Evolutionary conservation across 2,329 filamentous ascomycete genomes (phyloP).

Genomic region (Tolypocladium capitatum): DNA sequence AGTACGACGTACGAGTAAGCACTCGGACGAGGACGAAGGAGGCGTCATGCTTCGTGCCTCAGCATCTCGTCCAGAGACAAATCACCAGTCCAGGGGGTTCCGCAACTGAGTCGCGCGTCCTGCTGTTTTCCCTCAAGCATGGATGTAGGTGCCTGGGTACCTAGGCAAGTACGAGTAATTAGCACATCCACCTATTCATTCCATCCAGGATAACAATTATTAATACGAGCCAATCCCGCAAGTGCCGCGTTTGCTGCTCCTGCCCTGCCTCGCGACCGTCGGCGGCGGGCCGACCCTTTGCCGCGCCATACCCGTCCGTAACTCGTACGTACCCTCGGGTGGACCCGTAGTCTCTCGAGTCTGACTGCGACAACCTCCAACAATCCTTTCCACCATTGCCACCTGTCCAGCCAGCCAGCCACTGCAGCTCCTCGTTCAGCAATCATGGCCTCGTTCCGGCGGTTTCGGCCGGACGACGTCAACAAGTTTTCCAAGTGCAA

Average conservation of each 20-base stretch:
- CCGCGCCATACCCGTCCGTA: too few relatives aligned
- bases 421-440: not conserved
- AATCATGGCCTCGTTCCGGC: constrained; percentile 69
- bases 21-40: too few relatives aligned
- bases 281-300: not conserved
- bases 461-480: constrained; percentile 73
- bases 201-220: too few relatives aligned
- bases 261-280: not conserved
- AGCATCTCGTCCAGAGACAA: not conserved
- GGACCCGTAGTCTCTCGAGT: not conserved
- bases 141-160: not conserved
- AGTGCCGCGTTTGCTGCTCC: not conserved
- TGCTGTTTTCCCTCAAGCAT: too few relatives aligned
- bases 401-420: not conserved
- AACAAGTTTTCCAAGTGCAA: constrained; percentile 90
- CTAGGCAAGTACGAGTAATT: too few relatives aligned
- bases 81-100: not conserved
- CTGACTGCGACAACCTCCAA: not conserved
- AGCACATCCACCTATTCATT: too few relatives aligned
- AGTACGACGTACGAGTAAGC: too few relatives aligned
- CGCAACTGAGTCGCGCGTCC: not conserved
- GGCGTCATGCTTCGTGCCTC: not conserved
- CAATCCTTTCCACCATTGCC: not conserved
- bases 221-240: not conserved
- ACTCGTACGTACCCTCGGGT: not conserved